Base-by-base conservation (phyloP, 805 yeast species). In the Saccharomycopsis schoenii region DNA sequence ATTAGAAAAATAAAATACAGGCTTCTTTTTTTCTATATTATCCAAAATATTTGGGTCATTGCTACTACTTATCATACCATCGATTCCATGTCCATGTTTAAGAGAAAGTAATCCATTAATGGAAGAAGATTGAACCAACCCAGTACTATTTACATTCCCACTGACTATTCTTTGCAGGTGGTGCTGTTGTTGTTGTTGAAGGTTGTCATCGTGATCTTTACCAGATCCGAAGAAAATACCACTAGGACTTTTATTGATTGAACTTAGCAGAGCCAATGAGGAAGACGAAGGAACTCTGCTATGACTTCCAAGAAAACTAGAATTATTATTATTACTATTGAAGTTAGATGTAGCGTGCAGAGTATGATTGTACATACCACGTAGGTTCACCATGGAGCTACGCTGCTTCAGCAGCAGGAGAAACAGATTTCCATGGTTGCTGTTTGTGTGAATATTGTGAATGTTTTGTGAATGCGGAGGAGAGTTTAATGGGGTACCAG, bases 171-270 rank as follows among this genome's bases (percentile, higher is more conserved):
- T 43, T n/a, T 41, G n/a, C n/a, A n/a, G n/a, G n/a, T n/a, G n/a
- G n/a, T n/a, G n/a, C n/a, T n/a, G n/a, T n/a, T n/a, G 58, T 17
- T 19, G 58, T 14, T 8, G 56, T 4, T 11, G 15, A 42, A 10
- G 34, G 6, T 29, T 25, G 24, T 29, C 29, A 37, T 24, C 29
- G 39, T 41, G n/a, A 14, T 24, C 25, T 17, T 25, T 40, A 21
- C 62, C 64, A 15, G 56, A 40, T n/a, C 65, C 62, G 51, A 60
- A 60, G 43, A 62, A 62, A 34, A 62, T 62, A 21, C 65, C 65
- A 36, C 65, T 62, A 14, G 57, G 36, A 4, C 59, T 47, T 24
- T 47, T 47, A 47, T 47, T 47, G 14, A 47, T 47, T 3, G 52
- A 47, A 24, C 52, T 47, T 1, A 62, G 24, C 19, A 59, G 56